These are phyloP conservation scores for Skeletonema marinoi DNA, from an alignment of 108 stramenopile genomes.

Conservation along the genomic window DNA sequence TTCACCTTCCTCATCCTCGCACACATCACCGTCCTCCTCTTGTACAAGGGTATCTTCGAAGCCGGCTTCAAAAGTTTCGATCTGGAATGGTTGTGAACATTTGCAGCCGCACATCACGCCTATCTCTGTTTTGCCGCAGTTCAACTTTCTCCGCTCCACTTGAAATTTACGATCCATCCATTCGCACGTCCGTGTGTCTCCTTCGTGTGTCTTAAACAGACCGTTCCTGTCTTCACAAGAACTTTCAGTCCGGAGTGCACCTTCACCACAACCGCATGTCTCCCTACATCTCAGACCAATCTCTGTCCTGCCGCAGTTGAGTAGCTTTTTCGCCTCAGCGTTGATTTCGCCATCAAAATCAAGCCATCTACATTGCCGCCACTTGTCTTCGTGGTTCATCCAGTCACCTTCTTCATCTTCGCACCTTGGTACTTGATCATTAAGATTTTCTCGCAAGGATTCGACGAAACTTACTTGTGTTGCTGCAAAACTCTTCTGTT, in stretches of 20 bases:
- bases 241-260: not conserved
- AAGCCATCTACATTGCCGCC: slow-evolving; percentile 35
- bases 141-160: slow-evolving; percentile 8
- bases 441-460: not conserved
- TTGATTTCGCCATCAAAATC: slow-evolving; percentile 14
- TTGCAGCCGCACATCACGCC: slow-evolving; percentile 20
- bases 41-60: too few species aligned
- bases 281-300: slow-evolving; percentile 34
- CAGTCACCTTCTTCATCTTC: not conserved
- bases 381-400: not conserved
- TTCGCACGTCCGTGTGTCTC: slow-evolving; percentile 4
- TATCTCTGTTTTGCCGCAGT: slow-evolving; percentile 29
- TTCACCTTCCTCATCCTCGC: not conserved
- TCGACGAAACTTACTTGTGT: too few species aligned
- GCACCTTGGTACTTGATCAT: not conserved
- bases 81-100: slow-evolving; percentile 2
- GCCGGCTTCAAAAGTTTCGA: not conserved
- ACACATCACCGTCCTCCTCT: not conserved
- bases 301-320: slow-evolving; percentile 38
- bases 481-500: too few species aligned
- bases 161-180: slow-evolving; percentile 19
- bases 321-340: slow-evolving; percentile 27
- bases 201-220: slow-evolving; percentile 8
- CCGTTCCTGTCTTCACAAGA: slow-evolving; percentile 13
- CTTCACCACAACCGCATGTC: not conserved